A percentile compares a stretch with the other conserved stretches of the same genome.
phyloP scores from a whole-genome alignment of 2,329 filamentous ascomycete genomes.

The Nigrospora sphaerica region DNA sequence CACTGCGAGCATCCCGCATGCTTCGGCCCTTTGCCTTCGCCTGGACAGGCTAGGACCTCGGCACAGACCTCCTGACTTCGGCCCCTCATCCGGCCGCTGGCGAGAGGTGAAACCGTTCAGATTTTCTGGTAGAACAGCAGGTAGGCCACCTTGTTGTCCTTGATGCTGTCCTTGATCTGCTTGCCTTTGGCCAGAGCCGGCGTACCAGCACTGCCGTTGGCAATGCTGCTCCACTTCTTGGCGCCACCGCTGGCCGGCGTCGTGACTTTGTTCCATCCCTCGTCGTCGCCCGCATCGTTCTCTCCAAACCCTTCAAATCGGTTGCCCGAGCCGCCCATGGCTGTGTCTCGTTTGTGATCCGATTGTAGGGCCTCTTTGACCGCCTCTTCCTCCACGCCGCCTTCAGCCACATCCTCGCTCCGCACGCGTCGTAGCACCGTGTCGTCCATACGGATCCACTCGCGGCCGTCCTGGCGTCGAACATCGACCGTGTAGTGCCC shows the following conservation, averaged over 20 bases:
- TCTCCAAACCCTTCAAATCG: constrained; percentile 67
- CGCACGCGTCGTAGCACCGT: constrained; percentile 80
- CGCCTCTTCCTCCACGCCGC: constrained; percentile 70
- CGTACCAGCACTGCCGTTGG: constrained; percentile 57
- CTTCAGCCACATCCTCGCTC: constrained; percentile 83
- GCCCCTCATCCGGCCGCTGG: too few relatives aligned
- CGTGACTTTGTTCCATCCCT: constrained; percentile 78
- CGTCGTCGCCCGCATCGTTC: constrained; percentile 59
- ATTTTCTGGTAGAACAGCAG: constrained; percentile 90
- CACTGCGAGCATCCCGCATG: too few relatives aligned
- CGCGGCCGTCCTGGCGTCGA: constrained; percentile 83
- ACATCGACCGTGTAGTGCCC: constrained; percentile 99
- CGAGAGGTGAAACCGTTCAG: constrained; percentile 14
- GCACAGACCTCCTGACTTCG: too few relatives aligned
- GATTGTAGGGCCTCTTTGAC: constrained; percentile 57
- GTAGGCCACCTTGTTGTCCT: constrained; percentile 96
- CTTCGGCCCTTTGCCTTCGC: too few relatives aligned
- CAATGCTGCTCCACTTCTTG: constrained; percentile 67
- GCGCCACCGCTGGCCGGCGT: constrained; percentile 56
- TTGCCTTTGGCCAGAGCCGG: constrained; percentile 47
- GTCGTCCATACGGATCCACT: constrained; percentile 96
- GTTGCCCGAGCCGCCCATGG: constrained; percentile 47
- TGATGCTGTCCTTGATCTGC: constrained; percentile 57
- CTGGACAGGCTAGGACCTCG: too few relatives aligned
- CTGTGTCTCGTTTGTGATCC: constrained; percentile 51